Percentiles rank a stretch among this genome's conserved stretches.
Conservation (phyloP, 306 rosid genomes). For the Cicer bijugum region DNA sequence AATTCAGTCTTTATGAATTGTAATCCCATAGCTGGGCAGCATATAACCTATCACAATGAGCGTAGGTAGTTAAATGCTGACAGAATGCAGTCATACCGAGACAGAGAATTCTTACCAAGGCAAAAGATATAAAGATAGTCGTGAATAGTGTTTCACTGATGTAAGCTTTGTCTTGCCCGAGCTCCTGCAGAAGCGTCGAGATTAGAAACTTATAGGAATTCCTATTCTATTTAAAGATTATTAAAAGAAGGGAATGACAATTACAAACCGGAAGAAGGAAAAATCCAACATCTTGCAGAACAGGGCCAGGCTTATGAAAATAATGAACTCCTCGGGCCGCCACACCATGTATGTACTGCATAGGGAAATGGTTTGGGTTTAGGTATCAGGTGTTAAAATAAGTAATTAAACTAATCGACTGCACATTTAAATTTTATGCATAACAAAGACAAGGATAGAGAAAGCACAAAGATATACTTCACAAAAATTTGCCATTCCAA, state of each 20-base stretch:
- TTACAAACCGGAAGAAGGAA: conserved; percentile 75
- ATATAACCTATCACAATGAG: conserved; percentile 5
- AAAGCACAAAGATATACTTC: conserved; percentile 18
- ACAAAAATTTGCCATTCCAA: conserved; percentile 21
- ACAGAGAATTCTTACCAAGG: conserved; percentile 56
- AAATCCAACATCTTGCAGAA: conserved; percentile 86
- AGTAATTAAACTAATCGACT: conserved; percentile 33
- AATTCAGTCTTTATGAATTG: conserved; percentile 12
- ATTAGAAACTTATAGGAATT: conserved; percentile 40
- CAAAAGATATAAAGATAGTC: conserved; percentile 67
- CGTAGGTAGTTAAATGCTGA: background rate
- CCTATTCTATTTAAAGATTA: background rate
- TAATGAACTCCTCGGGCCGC: conserved; percentile 93
- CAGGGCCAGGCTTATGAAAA: conserved; percentile 82
- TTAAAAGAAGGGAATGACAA: conserved; percentile 25
- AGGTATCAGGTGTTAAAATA: conserved; percentile 37
- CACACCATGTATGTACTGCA: conserved; percentile 81
- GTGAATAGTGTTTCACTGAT: conserved; percentile 76
- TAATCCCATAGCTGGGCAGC: conserved; percentile 23
- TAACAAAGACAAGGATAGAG: conserved; percentile 19
- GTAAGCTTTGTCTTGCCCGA: conserved; percentile 73
- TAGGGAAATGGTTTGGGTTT: conserved; percentile 35
- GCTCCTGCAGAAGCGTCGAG: conserved; percentile 59
- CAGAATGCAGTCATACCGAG: conserved; percentile 30
- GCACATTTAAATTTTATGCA: conserved; percentile 24